A percentile compares a stretch with the other conserved stretches of the same genome.
Conservation (phyloP, 441 rosid genomes). For the Pelargonium citronellum region DNA sequence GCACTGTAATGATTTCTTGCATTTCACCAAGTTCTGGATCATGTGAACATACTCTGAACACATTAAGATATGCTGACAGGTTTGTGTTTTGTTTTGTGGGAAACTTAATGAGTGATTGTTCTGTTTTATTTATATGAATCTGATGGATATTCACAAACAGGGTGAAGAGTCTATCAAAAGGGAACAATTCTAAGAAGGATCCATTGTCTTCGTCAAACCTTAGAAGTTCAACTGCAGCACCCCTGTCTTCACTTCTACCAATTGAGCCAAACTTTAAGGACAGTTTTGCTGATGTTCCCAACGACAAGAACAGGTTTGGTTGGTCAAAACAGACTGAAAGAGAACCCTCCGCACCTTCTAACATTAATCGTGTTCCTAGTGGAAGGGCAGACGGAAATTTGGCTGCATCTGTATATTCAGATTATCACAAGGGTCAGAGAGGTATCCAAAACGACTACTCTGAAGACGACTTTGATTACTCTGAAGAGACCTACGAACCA, state of each 20-base stretch:
- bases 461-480: conserved; percentile 52
- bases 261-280: conserved; percentile 53
- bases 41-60: conserved; percentile 97
- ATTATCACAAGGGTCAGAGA: conserved; percentile 17
- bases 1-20: conserved; percentile 99
- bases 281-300: conserved; percentile 44
- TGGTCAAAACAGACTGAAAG: conserved; percentile 69
- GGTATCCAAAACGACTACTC: conserved; percentile 15
- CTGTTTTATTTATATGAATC: conserved; percentile 3
- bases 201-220: conserved; percentile 61
- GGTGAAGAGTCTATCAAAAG: conserved; percentile 97
- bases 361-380: conserved; percentile 27
- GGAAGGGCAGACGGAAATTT: conserved; percentile 33
- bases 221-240: conserved; percentile 61
- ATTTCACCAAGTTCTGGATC: conserved; percentile 94
- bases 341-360: conserved; percentile 22
- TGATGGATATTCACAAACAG: conserved; percentile 29
- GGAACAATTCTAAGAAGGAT: conserved; percentile 79
- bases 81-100: background rate
- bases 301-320: conserved; percentile 39
- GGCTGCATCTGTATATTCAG: conserved; percentile 24
- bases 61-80: conserved; percentile 97
- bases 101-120: background rate
- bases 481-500: conserved; percentile 61
- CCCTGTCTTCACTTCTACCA: conserved; percentile 58